Evolutionary conservation across 441 rosid species (phyloP).

Genomic region (Populus hybrid): DNA sequence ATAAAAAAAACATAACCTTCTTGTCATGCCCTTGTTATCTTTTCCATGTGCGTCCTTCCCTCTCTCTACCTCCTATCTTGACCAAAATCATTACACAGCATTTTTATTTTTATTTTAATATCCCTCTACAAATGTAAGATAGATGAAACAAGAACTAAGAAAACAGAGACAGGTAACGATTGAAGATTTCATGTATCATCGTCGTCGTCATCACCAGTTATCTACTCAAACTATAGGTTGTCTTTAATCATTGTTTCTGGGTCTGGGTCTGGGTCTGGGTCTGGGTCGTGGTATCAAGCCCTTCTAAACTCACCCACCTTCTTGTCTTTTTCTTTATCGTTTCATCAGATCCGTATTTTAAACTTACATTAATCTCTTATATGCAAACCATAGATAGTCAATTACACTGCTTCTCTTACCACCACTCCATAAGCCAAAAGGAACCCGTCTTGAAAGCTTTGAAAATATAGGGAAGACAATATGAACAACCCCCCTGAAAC

Average conservation of each 20-base stretch:
- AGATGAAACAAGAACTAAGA: background rate
- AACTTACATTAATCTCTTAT: background rate
- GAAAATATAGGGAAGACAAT: background rate
- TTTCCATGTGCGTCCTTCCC: background rate
- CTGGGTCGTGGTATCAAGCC: background rate
- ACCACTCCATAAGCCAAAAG: background rate
- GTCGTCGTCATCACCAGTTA: background rate
- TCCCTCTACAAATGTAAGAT: background rate
- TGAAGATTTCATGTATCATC: background rate
- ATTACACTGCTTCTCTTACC: too few relatives aligned
- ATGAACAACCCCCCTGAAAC: slow-evolving; percentile 32
- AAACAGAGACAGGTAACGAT: background rate
- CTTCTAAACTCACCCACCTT: background rate
- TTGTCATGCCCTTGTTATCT: background rate
- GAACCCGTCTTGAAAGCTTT: background rate
- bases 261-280: too few relatives aligned
- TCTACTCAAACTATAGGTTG: background rate
- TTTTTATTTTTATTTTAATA: too few relatives aligned
- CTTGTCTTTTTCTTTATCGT: background rate
- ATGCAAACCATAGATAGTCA: background rate
- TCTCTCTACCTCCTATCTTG: background rate
- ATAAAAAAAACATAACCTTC: too few relatives aligned
- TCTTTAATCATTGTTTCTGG: background rate
- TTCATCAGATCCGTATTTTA: background rate
- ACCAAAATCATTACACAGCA: background rate